A percentile compares a stretch with the other conserved stretches of the same genome.
phyloP scores from a whole-genome alignment of 2,329 filamentous ascomycete species.

The Fusarium sarcochroum region DNA sequence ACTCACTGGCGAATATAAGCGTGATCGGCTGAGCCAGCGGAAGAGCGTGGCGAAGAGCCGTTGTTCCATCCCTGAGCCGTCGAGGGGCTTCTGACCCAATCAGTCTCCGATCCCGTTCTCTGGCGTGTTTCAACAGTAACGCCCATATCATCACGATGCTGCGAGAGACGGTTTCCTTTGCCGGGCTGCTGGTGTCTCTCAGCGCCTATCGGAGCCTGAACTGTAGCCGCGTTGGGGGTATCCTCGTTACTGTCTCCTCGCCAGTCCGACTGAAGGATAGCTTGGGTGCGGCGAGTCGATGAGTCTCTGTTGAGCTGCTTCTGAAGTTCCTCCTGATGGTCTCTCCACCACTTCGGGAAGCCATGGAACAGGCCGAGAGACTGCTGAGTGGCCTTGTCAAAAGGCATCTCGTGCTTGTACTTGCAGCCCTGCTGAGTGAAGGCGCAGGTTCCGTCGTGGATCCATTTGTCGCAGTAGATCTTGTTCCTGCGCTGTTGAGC shows the following conservation, averaged over 20 bases:
- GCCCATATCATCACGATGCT: constrained; percentile 48
- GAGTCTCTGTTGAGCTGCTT: constrained; percentile 30
- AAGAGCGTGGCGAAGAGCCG: constrained; percentile 30
- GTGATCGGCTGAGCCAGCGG: constrained; percentile 20
- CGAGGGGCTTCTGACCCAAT: constrained; percentile 25
- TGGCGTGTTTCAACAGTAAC: constrained; percentile 50
- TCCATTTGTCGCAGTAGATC: constrained; percentile 90
- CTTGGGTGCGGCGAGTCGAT: background rate
- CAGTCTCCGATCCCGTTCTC: constrained; percentile 48
- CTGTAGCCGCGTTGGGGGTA: background rate
- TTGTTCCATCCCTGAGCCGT: constrained; percentile 24
- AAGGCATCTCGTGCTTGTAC: constrained; percentile 92
- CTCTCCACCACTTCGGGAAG: constrained; percentile 72
- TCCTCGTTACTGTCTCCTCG: constrained; percentile 26
- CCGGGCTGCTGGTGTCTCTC: constrained; percentile 26
- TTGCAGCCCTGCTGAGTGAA: constrained; percentile 89
- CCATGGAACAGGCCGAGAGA: constrained; percentile 79
- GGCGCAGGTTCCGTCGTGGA: constrained; percentile 86
- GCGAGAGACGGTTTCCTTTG: constrained; percentile 15
- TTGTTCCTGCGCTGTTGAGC: constrained; percentile 68
- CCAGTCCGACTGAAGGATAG: constrained; percentile 28
- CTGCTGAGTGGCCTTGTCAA: constrained; percentile 74
- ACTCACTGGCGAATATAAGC: constrained; percentile 15
- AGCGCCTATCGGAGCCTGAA: constrained; percentile 36
- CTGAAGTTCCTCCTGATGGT: constrained; percentile 63